Conservation (phyloP, 2,329 filamentous ascomycete species). For the Emergomyces orientalis region DNA sequence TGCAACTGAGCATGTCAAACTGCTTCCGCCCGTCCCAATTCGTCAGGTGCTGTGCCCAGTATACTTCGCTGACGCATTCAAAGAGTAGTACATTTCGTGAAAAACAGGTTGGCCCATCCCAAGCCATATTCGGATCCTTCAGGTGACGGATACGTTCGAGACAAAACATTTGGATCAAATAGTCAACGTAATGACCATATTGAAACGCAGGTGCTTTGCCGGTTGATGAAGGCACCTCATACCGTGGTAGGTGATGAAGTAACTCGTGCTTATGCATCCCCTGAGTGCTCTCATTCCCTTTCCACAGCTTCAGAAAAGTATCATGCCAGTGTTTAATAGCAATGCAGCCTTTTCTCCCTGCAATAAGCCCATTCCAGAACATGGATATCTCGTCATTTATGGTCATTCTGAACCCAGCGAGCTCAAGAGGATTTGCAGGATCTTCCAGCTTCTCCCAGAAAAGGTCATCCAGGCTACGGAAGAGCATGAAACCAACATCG, state of each 20-base stretch:
- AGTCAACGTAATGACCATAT: slow-evolving; percentile 6
- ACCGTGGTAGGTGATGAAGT: slow-evolving; percentile 7
- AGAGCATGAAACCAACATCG: slow-evolving; percentile 35
- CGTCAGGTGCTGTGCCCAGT: slow-evolving; percentile 15
- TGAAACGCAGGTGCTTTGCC: slow-evolving; percentile 7
- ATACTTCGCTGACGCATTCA: slow-evolving; percentile 6
- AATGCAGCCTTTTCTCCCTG: slow-evolving; percentile 7
- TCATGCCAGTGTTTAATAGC: slow-evolving; percentile 8
- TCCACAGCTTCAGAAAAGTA: slow-evolving; percentile 8
- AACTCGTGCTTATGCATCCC: slow-evolving; percentile 3
- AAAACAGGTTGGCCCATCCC: not conserved
- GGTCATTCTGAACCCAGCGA: slow-evolving; percentile 22
- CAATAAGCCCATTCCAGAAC: slow-evolving; percentile 6
- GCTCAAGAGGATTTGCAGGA: slow-evolving; percentile 27
- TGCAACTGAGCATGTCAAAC: slow-evolving; percentile 26
- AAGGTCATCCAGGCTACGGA: slow-evolving; percentile 30
- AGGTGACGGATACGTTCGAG: slow-evolving; percentile 6
- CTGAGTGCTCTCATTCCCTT: not conserved
- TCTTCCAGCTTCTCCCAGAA: slow-evolving; percentile 34
- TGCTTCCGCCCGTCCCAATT: slow-evolving; percentile 26
- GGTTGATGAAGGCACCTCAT: slow-evolving; percentile 1
- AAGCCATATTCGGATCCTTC: not conserved
- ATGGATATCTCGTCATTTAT: slow-evolving; percentile 5
- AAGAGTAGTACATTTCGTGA: not conserved
- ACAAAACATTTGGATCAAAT: slow-evolving; percentile 8